Conservation (phyloP, 768 basidiomycete genomes). For the Macrolepiota dolichaula region DNA sequence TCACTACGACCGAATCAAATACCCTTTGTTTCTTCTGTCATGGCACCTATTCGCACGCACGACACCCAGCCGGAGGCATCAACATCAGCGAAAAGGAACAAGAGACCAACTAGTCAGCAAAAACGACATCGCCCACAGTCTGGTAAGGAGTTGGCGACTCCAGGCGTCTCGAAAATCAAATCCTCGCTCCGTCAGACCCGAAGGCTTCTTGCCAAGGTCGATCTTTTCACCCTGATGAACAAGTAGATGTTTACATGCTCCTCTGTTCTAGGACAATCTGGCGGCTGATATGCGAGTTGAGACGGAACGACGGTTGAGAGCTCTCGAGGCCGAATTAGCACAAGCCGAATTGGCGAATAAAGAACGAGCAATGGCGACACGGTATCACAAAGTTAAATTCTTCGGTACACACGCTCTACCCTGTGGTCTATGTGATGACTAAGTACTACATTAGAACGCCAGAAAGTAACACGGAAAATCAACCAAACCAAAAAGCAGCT, state of each 20-base stretch:
- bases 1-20: neutral
- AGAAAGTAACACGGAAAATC: slow-evolving; percentile 81
- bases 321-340: slow-evolving; percentile 70
- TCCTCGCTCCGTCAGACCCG: slow-evolving; percentile 79
- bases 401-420: slow-evolving; percentile 60
- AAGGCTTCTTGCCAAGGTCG: slow-evolving; percentile 76
- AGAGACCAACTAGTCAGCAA: slow-evolving; percentile 18
- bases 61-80: slow-evolving; percentile 21
- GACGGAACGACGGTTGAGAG: slow-evolving; percentile 74
- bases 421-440: neutral
- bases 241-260: neutral
- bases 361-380: slow-evolving; percentile 68
- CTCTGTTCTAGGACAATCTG: slow-evolving; percentile 56
- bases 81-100: slow-evolving; percentile 18
- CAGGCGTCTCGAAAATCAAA: slow-evolving; percentile 86
- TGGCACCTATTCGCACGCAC: slow-evolving; percentile 25
- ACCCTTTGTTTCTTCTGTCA: slow-evolving; percentile 7
- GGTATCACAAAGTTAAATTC: slow-evolving; percentile 92
- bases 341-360: slow-evolving; percentile 59
- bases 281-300: slow-evolving; percentile 82
- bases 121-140: slow-evolving; percentile 21
- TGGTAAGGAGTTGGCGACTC: slow-evolving; percentile 32
- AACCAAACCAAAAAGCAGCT: slow-evolving; percentile 61
- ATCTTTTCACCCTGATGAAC: neutral
- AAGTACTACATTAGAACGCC: slow-evolving; percentile 64